Evolutionary conservation across 208 protist genomes (phyloP).

Genomic region (Trichomonas tenax): DNA sequence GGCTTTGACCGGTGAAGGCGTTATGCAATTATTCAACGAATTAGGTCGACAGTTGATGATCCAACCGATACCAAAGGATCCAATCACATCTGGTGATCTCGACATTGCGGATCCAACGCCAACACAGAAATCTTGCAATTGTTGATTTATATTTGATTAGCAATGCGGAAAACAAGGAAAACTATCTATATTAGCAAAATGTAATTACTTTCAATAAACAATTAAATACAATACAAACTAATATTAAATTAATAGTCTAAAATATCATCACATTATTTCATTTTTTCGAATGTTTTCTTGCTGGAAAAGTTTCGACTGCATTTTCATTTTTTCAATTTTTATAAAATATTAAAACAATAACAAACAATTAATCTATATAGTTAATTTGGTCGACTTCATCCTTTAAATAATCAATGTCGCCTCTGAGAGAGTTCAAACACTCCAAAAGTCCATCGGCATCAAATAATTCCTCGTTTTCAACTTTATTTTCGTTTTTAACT

Average conservation of each 20-base stretch:
- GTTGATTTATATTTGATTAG: neutral
- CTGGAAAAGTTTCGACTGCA: no score
- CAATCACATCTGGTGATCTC: neutral
- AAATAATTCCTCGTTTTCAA: neutral
- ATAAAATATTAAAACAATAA: no score
- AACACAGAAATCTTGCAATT: neutral
- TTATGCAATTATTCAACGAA: neutral
- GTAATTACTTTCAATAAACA: no score
- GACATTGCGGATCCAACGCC: neutral
- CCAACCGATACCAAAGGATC: neutral
- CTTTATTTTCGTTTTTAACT: neutral
- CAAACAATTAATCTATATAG: neutral
- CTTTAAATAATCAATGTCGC: neutral
- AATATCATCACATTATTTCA: no score
- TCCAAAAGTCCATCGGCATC: neutral
- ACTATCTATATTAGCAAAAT: no score
- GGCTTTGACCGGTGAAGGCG: neutral
- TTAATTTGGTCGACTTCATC: neutral
- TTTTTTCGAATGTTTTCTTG: no score
- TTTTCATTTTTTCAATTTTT: no score
- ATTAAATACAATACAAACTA: no score
- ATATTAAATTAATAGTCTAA: no score
- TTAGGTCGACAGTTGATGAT: neutral
- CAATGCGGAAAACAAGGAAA: no score
- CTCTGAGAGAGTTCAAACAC: neutral